These are phyloP conservation scores for Metschnikowia reukaufii DNA, from an alignment of 805 yeast species.

Conservation along the genomic window DNA sequence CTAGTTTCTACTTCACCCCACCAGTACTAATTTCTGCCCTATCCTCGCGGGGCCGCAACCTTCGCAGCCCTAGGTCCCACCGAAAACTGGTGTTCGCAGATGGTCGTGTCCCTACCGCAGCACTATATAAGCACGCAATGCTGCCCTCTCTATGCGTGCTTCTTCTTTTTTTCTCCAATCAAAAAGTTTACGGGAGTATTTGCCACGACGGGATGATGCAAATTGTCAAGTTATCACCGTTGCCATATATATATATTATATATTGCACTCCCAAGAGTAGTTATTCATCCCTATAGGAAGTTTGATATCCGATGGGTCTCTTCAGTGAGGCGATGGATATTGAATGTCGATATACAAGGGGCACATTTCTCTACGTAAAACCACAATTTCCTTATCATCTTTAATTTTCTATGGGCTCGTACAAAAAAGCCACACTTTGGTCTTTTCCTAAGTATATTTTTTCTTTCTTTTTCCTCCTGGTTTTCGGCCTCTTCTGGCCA, in stretches of 20 bases:
- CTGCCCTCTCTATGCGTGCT: constrained; percentile 10
- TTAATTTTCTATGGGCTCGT: no score
- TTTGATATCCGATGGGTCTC: constrained; percentile 52
- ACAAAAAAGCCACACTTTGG: no score
- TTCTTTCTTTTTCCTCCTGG: not conserved
- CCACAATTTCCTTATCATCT: no score
- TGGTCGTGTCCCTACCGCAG: constrained; percentile 15
- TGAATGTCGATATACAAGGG: constrained; percentile 60
- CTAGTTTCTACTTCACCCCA: no score
- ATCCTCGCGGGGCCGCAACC: not conserved
- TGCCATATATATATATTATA: constrained; percentile 49
- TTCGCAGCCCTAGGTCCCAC: not conserved
- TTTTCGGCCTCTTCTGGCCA: not conserved
- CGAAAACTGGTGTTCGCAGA: not conserved
- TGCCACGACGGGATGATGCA: constrained; percentile 70
- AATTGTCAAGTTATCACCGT: constrained; percentile 61
- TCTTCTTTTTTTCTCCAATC: constrained; percentile 42
- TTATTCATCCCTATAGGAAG: constrained; percentile 56
- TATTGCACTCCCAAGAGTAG: constrained; percentile 52
- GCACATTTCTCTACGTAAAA: constrained; percentile 25
- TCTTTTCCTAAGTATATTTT: no score
- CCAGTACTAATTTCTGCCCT: not conserved
- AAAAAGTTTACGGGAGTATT: constrained; percentile 61
- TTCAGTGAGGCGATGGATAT: constrained; percentile 53
- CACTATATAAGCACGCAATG: constrained; percentile 15